Percentiles rank a stretch among this genome's conserved stretches.
Conservation (phyloP, 1,284 basidiomycete genomes). For the Heterobasidion occidentale region DNA sequence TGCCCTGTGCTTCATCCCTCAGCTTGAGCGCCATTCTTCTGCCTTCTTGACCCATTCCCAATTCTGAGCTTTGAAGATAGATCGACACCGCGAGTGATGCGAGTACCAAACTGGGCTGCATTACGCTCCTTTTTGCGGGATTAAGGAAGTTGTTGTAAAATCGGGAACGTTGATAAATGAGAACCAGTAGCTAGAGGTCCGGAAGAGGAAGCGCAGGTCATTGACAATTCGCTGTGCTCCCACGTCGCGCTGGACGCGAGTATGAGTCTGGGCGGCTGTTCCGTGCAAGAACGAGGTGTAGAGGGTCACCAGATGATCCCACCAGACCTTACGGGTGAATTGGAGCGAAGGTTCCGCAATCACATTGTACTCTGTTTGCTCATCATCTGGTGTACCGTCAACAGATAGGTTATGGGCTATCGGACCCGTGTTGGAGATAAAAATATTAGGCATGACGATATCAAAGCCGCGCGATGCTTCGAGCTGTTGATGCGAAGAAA, state of each 20-base stretch:
- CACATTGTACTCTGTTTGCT: constrained; percentile 1
- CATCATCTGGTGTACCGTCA: background rate
- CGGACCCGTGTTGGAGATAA: background rate
- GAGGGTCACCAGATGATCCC: constrained; percentile 57
- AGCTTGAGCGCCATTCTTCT: constrained; percentile 48
- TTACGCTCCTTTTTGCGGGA: constrained; percentile 37
- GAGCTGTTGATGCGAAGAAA: background rate
- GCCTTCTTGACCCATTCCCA: constrained; percentile 38
- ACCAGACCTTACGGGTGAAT: constrained; percentile 68
- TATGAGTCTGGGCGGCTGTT: constrained; percentile 13
- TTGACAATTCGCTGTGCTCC: constrained; percentile 37
- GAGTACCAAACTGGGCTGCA: constrained; percentile 63
- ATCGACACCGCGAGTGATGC: constrained; percentile 59
- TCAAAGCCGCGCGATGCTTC: background rate
- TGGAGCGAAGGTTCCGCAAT: constrained; percentile 47
- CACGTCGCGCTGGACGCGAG: constrained; percentile 34
- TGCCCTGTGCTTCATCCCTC: constrained; percentile 57
- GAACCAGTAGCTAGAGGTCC: constrained; percentile 60
- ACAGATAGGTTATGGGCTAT: background rate
- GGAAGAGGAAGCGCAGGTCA: constrained; percentile 61
- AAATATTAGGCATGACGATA: background rate
- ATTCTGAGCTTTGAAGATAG: constrained; percentile 63
- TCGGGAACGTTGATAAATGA: constrained; percentile 60
- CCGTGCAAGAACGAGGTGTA: constrained; percentile 32
- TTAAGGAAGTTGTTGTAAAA: constrained; percentile 57